Evolutionary conservation across 2,329 filamentous ascomycete species (phyloP), one percentile per base, ranked within the genome.

Genomic region (Proliferodiscus dingleyae): DNA sequence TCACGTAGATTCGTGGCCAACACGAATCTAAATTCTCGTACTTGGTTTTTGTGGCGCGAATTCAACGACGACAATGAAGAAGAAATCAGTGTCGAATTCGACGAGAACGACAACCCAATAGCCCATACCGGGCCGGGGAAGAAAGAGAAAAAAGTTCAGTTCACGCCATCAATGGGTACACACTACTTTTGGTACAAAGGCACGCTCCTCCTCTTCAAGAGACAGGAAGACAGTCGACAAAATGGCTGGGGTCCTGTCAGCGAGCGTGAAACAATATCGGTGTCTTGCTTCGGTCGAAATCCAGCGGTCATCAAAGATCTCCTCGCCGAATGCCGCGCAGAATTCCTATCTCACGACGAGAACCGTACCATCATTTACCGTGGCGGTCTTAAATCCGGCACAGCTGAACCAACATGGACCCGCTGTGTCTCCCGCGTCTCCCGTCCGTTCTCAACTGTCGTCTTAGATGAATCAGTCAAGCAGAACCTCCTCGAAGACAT

Each of bases 111-210:
- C n/a, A 59, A 56, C 21, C 51, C 54, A 2, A 49, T 56, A 15
- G 45, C 60, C 5, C 45, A 38, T 7, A 41, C 37, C 11, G 39
- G 24, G 8, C 51, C 67, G 68, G 54, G 75, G 57, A 78, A 54
- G 15, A 59, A 61, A 46, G 41, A 59, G 36, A 62, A 62, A 45
- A 68, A 65, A 38, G 58, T 69, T n/a, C 64, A 66, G 22, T 87
- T 84, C 64, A 87, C 83, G 0, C 85, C 85, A 0, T 77, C 78
- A 0, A 78, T 81, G 45, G 85, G 84, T 6, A 75, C 67, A 3
- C 81, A 87, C 61, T 79, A 76, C 58, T 88, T 89, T 64, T 83
- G 78, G 74, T 87, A 81, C 63, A 73, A 72, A 37, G 71, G 75
- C 3, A 71, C 71, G 5, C 64, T 80, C 1, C 67, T 88, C 23